phyloP scores from a whole-genome alignment of 2,329 filamentous ascomycete species.

The Tolypocladium endophyticum region DNA sequence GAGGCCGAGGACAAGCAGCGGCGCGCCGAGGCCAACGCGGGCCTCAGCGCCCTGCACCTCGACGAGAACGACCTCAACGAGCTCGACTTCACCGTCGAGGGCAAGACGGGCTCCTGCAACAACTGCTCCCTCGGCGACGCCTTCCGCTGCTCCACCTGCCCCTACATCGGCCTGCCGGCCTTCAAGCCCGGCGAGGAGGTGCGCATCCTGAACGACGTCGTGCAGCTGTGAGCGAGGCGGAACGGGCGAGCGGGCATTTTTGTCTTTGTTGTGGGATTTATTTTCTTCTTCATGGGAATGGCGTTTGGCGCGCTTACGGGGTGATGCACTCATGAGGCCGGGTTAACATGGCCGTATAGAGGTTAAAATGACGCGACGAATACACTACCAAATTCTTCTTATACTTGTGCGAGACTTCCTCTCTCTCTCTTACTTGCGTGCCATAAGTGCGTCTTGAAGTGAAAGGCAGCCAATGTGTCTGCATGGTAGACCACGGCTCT shows the following conservation, averaged over 20 bases:
- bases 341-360: neutral
- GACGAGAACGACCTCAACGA: conserved; percentile 68
- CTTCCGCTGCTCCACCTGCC: conserved; percentile 62
- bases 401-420: neutral
- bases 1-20: conserved; percentile 75
- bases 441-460: neutral
- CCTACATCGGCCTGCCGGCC: conserved; percentile 83
- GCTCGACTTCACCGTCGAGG: conserved; percentile 94
- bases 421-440: no score
- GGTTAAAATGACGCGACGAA: neutral
- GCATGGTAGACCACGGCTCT: neutral
- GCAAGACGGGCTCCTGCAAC: conserved; percentile 89
- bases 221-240: conserved; percentile 54
- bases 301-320: neutral
- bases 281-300: neutral
- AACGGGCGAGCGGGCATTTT: neutral
- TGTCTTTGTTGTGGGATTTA: neutral
- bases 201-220: conserved; percentile 71
- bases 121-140: conserved; percentile 93
- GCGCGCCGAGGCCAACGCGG: conserved; percentile 51
- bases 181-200: conserved; percentile 98
- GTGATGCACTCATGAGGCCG: neutral
- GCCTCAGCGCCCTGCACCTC: conserved; percentile 62
- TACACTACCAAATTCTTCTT: neutral
- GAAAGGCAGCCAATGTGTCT: neutral